Evolutionary conservation across 2,329 filamentous ascomycete genomes (phyloP).

Genomic region (Fusarium decemcellulare): DNA sequence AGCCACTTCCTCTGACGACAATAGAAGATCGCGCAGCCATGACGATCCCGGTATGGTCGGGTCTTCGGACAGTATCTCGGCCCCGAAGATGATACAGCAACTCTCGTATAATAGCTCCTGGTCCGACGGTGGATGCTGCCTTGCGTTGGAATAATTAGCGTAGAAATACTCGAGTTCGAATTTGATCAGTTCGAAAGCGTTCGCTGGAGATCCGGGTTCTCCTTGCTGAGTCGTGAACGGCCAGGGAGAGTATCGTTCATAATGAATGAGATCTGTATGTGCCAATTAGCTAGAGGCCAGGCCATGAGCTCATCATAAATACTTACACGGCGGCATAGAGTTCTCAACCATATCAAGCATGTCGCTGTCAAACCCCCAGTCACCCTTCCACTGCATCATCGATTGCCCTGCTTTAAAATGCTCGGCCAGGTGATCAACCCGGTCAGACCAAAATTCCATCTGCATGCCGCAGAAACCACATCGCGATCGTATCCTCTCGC

Average conservation of each 20-base stretch:
- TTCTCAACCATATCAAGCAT: slow-evolving; percentile 55
- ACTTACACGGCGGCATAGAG: slow-evolving; percentile 54
- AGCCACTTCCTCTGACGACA: slow-evolving; percentile 29
- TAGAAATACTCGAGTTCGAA: slow-evolving; percentile 48
- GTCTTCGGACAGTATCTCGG: slow-evolving; percentile 30
- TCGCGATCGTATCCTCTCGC: slow-evolving; percentile 44
- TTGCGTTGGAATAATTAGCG: slow-evolving; percentile 28
- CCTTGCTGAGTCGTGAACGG: slow-evolving; percentile 46
- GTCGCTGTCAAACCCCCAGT: slow-evolving; percentile 49
- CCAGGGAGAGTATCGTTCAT: slow-evolving; percentile 52
- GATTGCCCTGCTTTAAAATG: slow-evolving; percentile 52
- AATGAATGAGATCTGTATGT: slow-evolving; percentile 53
- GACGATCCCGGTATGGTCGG: background rate
- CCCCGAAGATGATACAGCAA: slow-evolving; percentile 44
- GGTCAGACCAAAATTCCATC: slow-evolving; percentile 52
- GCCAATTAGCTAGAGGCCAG: background rate
- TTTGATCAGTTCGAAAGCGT: slow-evolving; percentile 52
- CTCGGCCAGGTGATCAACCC: slow-evolving; percentile 55
- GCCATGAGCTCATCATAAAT: no score
- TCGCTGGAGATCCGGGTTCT: slow-evolving; percentile 35
- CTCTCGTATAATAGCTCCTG: slow-evolving; percentile 39
- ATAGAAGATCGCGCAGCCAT: slow-evolving; percentile 19
- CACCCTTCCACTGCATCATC: background rate
- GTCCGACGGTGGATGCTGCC: slow-evolving; percentile 24
- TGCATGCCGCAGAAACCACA: slow-evolving; percentile 56